Conservation (phyloP, 495 filamentous ascomycete genomes). For the Aspergillus ellipticus region DNA sequence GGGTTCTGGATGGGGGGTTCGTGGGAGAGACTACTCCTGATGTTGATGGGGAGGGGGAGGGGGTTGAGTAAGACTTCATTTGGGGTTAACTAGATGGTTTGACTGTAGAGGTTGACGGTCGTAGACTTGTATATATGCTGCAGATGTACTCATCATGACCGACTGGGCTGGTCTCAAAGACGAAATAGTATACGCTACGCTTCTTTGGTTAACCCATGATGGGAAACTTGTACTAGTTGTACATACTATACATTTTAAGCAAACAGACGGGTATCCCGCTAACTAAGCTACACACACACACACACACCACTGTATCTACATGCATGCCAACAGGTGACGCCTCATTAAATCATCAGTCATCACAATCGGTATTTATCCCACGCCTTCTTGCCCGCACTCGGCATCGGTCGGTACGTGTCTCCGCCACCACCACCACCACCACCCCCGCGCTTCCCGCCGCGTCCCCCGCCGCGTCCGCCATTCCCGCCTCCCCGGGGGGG, state of each 20-base stretch:
- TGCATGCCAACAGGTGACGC: background rate
- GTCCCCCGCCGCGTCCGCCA: constrained; percentile 8
- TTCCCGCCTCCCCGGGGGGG: background rate
- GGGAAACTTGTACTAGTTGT: too few relatives aligned
- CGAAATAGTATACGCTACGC: too few relatives aligned
- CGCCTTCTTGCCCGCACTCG: constrained; percentile 31
- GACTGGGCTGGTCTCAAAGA: too few relatives aligned
- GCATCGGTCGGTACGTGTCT: constrained; percentile 32
- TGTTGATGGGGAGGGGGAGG: background rate
- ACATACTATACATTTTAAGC: too few relatives aligned
- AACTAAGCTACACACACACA: background rate
- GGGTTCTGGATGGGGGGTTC: constrained; percentile 66
- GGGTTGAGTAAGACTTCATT: too few relatives aligned
- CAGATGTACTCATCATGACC: too few relatives aligned
- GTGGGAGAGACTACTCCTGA: constrained; percentile 25
- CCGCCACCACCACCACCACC: constrained; percentile 19
- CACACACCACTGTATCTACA: background rate
- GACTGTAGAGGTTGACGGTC: too few relatives aligned
- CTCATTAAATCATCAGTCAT: constrained; percentile 5
- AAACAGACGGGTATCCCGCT: too few relatives aligned
- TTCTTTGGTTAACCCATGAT: too few relatives aligned
- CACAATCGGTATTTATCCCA: constrained; percentile 33
- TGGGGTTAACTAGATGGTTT: too few relatives aligned
- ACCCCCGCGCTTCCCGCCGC: constrained; percentile 17
- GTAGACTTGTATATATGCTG: too few relatives aligned